Evolutionary conservation across 768 basidiomycete genomes (phyloP), one percentile per base, ranked within the genome.

Genomic region (Pulveroboletus ravenelii): DNA sequence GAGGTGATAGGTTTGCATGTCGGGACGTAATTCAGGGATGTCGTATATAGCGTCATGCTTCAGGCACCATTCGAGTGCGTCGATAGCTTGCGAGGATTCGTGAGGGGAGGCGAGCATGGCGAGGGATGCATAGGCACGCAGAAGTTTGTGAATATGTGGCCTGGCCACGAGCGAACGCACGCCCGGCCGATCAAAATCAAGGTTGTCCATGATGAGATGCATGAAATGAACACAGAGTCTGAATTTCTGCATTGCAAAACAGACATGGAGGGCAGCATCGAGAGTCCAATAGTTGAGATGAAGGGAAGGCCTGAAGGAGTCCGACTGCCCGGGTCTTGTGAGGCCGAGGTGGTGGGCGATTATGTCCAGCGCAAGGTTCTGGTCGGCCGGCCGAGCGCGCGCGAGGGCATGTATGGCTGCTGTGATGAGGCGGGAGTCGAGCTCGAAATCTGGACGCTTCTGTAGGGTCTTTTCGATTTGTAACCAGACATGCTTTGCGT

Each of bases 401-500:
- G 77, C 66, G 30, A 92, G 70, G 2, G 81, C 78, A 3, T 72
- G 70, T 18, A 90, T 69, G 17, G 80, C 73, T 17, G 79, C 63
- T 9, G 76, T 65, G 32, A 84, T 73, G 41, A 81, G 63, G 50
- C 75, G 71, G 4, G 77, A 70, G 59, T 89, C 86, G 23, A 85
- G 65, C 38, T 65, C 52, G 41, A 86, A 73, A 9, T 72, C 67
- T 2, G 74, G 66, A 29, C 61, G 67, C 52, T 72, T 77, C 49
- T 77, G 74, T 14, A 75, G 65, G 15, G 74, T 70, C 55, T 81
- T 84, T 51, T 78, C 59, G 68, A 85, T 74, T 60, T 84, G 80
- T 10, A 67, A 72, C 89, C 89, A 91, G 13, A 92, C 66, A 14
- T 86, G 72, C 59, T 78, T 84, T 13, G 84, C 86, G 53, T 89